Percentiles rank a stretch among this genome's conserved stretches.
phyloP scores from a whole-genome alignment of 495 filamentous ascomycete genomes.

The Saxophila tyrrhenica region DNA sequence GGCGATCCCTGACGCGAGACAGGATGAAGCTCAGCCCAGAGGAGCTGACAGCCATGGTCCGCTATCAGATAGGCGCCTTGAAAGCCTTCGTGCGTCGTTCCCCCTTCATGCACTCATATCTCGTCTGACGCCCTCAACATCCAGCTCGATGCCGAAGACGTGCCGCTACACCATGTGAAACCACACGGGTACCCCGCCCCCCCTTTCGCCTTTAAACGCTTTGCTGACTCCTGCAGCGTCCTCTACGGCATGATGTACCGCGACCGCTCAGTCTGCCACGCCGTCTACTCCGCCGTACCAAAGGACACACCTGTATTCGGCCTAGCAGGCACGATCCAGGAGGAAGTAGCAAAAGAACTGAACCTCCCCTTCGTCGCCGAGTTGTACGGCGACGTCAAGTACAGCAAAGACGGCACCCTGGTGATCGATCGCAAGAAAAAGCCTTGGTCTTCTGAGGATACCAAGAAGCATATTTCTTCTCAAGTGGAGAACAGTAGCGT shows the following conservation, averaged over 20 bases:
- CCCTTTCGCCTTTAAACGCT: neutral
- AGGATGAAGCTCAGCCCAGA: conserved; percentile 30
- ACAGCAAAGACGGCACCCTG: conserved; percentile 38
- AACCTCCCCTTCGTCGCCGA: conserved; percentile 47
- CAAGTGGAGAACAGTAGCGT: conserved; percentile 38
- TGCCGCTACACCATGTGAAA: conserved; percentile 49
- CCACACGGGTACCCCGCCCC: conserved; percentile 35
- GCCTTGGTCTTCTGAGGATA: conserved; percentile 36
- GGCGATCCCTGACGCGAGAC: neutral
- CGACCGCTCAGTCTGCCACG: conserved; percentile 39
- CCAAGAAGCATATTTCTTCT: conserved; percentile 36
- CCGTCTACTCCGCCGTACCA: conserved; percentile 41
- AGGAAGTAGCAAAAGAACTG: conserved; percentile 41
- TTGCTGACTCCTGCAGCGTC: conserved; percentile 3
- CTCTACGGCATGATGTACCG: conserved; percentile 42
- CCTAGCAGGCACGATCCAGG: conserved; percentile 42
- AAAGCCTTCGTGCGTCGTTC: conserved; percentile 32
- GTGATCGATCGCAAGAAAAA: conserved; percentile 48
- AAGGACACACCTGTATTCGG: conserved; percentile 43
- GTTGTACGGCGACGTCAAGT: conserved; percentile 47
- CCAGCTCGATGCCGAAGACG: conserved; percentile 39
- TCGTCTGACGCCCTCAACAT: neutral
- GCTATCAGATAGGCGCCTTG: conserved; percentile 40
- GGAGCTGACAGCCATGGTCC: conserved; percentile 43
- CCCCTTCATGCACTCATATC: neutral